phyloP scores from a whole-genome alignment of 1,284 basidiomycete genomes.

The Tetrapyrgos nigripes region DNA sequence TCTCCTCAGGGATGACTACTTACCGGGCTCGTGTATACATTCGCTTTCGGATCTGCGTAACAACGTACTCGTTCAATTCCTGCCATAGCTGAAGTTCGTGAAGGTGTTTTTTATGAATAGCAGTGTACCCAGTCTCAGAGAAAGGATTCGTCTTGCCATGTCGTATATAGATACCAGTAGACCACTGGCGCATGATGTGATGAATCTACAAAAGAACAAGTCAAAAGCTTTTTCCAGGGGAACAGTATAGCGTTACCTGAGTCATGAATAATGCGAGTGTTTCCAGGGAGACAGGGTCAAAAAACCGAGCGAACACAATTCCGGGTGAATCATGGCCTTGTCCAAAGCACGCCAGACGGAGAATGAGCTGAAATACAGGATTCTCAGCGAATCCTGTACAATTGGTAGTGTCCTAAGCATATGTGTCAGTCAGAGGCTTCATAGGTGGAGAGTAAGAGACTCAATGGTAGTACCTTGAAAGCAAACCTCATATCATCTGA shows the following conservation, averaged over 20 bases:
- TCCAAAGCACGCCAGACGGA: constrained; percentile 5
- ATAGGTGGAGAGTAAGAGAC: background rate
- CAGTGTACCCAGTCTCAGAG: background rate
- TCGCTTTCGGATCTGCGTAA: constrained; percentile 1
- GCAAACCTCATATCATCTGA: background rate
- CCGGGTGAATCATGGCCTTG: background rate
- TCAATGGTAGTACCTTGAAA: background rate
- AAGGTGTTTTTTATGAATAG: background rate
- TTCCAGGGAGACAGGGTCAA: constrained; percentile 7
- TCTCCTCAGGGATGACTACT: background rate
- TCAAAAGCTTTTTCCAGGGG: too few relatives aligned
- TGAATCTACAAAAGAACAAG: background rate
- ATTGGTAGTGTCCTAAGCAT: background rate
- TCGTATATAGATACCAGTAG: constrained; percentile 3
- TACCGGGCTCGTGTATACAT: constrained; percentile 6
- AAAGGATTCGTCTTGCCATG: background rate
- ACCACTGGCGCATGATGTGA: background rate
- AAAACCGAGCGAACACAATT: constrained; percentile 5
- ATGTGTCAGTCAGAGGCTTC: too few relatives aligned
- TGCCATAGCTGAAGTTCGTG: constrained; percentile 5
- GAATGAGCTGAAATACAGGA: constrained; percentile 2
- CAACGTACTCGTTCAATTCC: background rate
- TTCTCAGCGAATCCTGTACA: background rate
- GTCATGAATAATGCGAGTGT: constrained; percentile 7
- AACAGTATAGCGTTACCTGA: background rate